Percentiles rank a stretch among this genome's conserved stretches.
These are phyloP conservation scores for Gigaspora rosea DNA, from an alignment of 192 early-diverging fungal species.

Conservation along the genomic window DNA sequence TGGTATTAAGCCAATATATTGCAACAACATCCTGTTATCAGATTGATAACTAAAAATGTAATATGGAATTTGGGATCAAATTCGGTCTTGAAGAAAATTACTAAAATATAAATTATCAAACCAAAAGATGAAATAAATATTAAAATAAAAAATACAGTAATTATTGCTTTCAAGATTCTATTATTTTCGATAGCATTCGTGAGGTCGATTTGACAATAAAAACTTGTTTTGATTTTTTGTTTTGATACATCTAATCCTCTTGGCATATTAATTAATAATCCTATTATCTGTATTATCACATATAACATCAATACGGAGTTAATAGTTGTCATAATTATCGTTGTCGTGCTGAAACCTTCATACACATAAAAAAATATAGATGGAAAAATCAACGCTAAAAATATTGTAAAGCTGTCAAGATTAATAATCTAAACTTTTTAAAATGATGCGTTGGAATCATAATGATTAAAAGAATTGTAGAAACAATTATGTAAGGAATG, in stretches of 20 bases:
- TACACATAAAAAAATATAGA: slow-evolving; percentile 4
- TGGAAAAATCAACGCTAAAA: not conserved
- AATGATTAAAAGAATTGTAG: slow-evolving; percentile 2
- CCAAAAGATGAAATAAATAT: no score
- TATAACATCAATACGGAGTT: not conserved
- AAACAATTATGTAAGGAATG: slow-evolving; percentile 22
- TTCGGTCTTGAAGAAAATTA: no score
- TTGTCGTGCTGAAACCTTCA: not conserved
- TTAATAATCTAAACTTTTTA: not conserved
- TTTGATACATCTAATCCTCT: no score
- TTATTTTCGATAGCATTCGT: no score
- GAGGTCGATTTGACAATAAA: no score
- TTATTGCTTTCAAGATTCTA: no score
- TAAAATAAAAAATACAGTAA: no score
- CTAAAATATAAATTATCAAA: no score
- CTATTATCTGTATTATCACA: not conserved
- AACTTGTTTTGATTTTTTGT: no score
- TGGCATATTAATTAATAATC: not conserved
- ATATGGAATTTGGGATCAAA: no score
- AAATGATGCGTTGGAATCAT: slow-evolving; percentile 3
- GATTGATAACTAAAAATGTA: no score
- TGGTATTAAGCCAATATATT: not conserved
- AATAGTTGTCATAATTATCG: not conserved
- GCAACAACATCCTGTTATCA: not conserved
- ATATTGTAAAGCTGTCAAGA: not conserved